phyloP scores from a whole-genome alignment of 768 basidiomycete genomes.

The Auricularia sp. region DNA sequence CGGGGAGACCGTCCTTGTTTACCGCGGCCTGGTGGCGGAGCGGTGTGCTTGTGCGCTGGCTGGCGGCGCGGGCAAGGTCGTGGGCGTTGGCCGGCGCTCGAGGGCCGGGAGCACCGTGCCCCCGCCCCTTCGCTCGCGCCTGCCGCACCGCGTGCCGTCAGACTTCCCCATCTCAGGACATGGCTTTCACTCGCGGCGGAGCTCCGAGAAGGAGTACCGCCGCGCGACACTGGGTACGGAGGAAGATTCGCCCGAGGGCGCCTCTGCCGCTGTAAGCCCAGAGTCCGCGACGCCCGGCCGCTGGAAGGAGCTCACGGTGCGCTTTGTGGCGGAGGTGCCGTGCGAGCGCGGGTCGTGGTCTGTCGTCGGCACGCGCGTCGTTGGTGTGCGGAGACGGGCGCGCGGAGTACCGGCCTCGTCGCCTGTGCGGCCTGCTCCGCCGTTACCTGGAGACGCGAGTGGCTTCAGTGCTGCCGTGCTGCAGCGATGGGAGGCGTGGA shows the following conservation, averaged over 20 bases:
- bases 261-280: constrained; percentile 12
- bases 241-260: constrained; percentile 30
- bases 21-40: constrained; percentile 49
- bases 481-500: constrained; percentile 80
- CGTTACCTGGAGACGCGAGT: constrained; percentile 11
- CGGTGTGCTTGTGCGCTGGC: constrained; percentile 56
- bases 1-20: constrained; percentile 52
- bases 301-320: constrained; percentile 9
- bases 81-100: constrained; percentile 41
- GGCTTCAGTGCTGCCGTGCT: constrained; percentile 56
- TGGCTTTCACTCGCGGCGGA: constrained; percentile 63
- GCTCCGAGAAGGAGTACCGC: constrained; percentile 57
- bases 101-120: constrained; percentile 54
- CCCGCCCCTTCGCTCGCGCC: constrained; percentile 34
- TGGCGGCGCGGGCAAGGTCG: constrained; percentile 52
- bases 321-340: constrained; percentile 23
- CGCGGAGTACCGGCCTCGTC: constrained; percentile 23
- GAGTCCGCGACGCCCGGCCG: not conserved
- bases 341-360: constrained; percentile 79
- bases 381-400: constrained; percentile 63
- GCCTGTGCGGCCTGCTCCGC: constrained; percentile 3
- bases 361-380: constrained; percentile 35
- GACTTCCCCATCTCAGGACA: constrained; percentile 75
- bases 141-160: constrained; percentile 25
- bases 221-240: constrained; percentile 37